phyloP scores from a whole-genome alignment of 257 asterid species.

The Leptodermis oblonga region DNA sequence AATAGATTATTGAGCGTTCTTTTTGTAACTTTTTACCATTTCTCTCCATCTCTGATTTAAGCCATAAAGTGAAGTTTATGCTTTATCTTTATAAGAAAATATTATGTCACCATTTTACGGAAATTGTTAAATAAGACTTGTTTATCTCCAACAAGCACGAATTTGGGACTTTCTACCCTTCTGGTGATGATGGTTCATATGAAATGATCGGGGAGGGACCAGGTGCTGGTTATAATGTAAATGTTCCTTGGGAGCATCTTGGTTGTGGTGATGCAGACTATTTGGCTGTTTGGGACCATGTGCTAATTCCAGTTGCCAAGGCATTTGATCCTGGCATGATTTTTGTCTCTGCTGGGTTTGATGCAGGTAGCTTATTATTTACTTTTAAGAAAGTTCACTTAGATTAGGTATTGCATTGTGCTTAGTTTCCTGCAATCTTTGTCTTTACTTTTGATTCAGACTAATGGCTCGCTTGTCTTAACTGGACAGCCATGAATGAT shows the following conservation, averaged over 20 bases:
- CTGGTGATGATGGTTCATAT: constrained; percentile 69
- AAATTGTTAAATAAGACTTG: constrained; percentile 8
- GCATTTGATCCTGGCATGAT: constrained; percentile 77
- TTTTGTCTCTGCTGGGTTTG: constrained; percentile 90
- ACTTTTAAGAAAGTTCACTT: background rate
- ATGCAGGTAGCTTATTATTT: constrained; percentile 74
- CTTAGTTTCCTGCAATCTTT: background rate
- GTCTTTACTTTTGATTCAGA: background rate
- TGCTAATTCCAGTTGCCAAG: constrained; percentile 79
- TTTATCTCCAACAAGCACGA: constrained; percentile 50
- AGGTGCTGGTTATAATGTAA: constrained; percentile 86
- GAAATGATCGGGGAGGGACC: constrained; percentile 76
- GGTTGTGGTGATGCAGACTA: constrained; percentile 93
- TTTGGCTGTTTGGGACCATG: constrained; percentile 90
- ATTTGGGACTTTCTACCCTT: constrained; percentile 68
- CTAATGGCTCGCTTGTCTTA: constrained; percentile 5
- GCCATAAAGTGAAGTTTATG: too few species aligned
- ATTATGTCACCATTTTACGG: constrained; percentile 1
- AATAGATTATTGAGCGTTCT: too few species aligned
- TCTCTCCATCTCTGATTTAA: too few species aligned
- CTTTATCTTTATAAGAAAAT: too few species aligned
- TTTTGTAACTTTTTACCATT: too few species aligned
- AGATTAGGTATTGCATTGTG: background rate
- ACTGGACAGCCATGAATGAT: constrained; percentile 70
- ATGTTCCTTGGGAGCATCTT: constrained; percentile 88